Base-by-base conservation (phyloP, 2,329 filamentous ascomycete genomes). In the Fusarium cicatricum region DNA sequence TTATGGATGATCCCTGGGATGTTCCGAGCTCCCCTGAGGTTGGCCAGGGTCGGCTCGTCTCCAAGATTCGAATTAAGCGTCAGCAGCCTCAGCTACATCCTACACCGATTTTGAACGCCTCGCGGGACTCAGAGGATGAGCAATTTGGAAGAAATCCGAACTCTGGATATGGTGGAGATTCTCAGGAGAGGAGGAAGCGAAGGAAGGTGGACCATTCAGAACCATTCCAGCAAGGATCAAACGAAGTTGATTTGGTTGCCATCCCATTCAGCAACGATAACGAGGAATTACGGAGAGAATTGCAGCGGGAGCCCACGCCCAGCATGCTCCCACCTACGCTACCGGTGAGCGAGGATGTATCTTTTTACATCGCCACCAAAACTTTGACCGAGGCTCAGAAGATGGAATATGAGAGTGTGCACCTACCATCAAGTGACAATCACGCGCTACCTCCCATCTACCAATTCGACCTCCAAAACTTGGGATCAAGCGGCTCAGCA, bases 1-100 rank as follows among this genome's bases (percentile, higher is more conserved):
- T 64, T 60, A 69, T 63, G 51, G 64, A 61, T 21, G 77, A 79
- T 45, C 64, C 69, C 8, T 82, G 78, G 75, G 79, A 80, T 32
- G 73, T 82, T 4, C 78, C 79, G 0, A 77, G 74, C 58, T 81
- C 78, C 38, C 74, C 77, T 6, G 74, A 73, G 21, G 57, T 39
- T 29, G 39, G 17, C 11, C 55, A 55, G 23, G 32, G 23, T 10
- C 53, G 55, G 36, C 50, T 21, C 31, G 47, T 56, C 34, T 41
- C 58, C 28, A 64, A 64, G 28, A 57, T 62, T 16, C 55, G 53
- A 31, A 34, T 64, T 11, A 69, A 59, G 32, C 55, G 50, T 28
- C 42, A 40, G n/a, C 47, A 52, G 29, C 47, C 38, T 14, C 44
- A 55, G 29, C 28, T 49, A 29, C 23, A 37, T 9, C 39, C 55